Base-by-base conservation (phyloP, 306 rosid genomes). In the Biancaea sappan region DNA sequence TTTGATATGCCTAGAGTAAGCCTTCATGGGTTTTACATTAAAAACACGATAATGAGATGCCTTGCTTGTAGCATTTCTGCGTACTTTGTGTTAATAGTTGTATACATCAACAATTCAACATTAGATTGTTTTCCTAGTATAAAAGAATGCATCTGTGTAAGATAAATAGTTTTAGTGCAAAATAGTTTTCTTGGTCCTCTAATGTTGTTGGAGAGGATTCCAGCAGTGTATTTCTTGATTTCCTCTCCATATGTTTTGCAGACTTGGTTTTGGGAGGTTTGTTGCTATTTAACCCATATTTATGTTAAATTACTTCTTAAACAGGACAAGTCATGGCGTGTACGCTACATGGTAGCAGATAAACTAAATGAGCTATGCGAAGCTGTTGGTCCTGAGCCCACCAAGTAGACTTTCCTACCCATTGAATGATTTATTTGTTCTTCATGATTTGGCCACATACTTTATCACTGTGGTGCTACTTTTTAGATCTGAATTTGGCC, bases 291-390 rank as follows among this genome's bases (percentile, higher is more conserved):
- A 35, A 47, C 37, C 44, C 50, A 51, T 52, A 8, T 29, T 14
- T 22, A 31, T 54, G 48, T 19, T 35, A 66, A 53, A 70, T 73
- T 76, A 69, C 62, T 69, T 72, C 52, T 32, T 76, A 51, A 66
- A 37, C 77, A 94, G 99, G 97, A 94, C 69, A 90, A 94, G 80
- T 92, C 99, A 56, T 94, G 99, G 99, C 96, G 99, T 43, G 99
- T 94, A 24, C 97, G 96, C 35, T 94, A 94, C 89, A 90, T 94
- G 98, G 97, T 92, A 80, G 98, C 98, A 43, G 90, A 94, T 88
- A 95, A 94, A 89, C 77, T 94, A 29, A 87, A 92, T 53, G 98
- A 94, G 86, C 80, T 92, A 51, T 94, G 98, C 80, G 97, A 94
- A 88, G 98, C 96, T 66, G 97, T 94, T 73, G 98, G 98, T 64